Conservation (phyloP, 2,329 filamentous ascomycete genomes). For the Scytalidium lignicola region DNA sequence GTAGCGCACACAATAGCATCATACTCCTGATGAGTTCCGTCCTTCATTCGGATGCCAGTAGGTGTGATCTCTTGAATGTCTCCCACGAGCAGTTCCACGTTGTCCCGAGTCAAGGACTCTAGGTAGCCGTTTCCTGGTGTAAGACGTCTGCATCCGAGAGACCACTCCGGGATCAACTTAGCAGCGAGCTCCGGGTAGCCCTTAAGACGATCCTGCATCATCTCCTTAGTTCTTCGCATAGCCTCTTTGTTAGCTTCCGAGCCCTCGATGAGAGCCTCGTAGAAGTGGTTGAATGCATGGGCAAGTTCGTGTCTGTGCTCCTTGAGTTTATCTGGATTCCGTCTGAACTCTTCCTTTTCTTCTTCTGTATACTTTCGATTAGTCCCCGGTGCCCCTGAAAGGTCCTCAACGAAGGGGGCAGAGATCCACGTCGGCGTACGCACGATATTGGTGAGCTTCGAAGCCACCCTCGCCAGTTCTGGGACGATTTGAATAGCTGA, state of each 20-base stretch:
- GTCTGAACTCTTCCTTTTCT: constrained; percentile 31
- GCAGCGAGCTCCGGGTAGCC: constrained; percentile 30
- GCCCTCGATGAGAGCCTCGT: constrained; percentile 35
- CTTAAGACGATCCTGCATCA: constrained; percentile 35
- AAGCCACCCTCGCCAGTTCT: constrained; percentile 44
- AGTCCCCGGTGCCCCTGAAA: constrained; percentile 17
- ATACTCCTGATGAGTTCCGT: constrained; percentile 26
- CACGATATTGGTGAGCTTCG: constrained; percentile 57
- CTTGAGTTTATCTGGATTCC: constrained; percentile 34
- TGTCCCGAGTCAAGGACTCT: constrained; percentile 26
- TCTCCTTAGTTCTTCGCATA: constrained; percentile 23
- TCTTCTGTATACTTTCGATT: constrained; percentile 27
- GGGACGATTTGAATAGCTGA: constrained; percentile 53
- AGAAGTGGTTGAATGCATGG: constrained; percentile 17
- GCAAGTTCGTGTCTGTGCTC: constrained; percentile 31
- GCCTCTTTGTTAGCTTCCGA: constrained; percentile 31
- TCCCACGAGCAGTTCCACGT: constrained; percentile 51
- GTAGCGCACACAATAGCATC: constrained; percentile 30
- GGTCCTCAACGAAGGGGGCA: not conserved
- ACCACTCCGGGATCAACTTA: constrained; percentile 35
- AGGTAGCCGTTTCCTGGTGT: constrained; percentile 79
- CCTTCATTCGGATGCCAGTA: constrained; percentile 24
- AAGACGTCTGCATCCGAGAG: constrained; percentile 49
- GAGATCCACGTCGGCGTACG: constrained; percentile 29
- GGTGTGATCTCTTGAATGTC: constrained; percentile 44